Evolutionary conservation across 179 eudicot species (phyloP).

Genomic region (Camellia oleifera): DNA sequence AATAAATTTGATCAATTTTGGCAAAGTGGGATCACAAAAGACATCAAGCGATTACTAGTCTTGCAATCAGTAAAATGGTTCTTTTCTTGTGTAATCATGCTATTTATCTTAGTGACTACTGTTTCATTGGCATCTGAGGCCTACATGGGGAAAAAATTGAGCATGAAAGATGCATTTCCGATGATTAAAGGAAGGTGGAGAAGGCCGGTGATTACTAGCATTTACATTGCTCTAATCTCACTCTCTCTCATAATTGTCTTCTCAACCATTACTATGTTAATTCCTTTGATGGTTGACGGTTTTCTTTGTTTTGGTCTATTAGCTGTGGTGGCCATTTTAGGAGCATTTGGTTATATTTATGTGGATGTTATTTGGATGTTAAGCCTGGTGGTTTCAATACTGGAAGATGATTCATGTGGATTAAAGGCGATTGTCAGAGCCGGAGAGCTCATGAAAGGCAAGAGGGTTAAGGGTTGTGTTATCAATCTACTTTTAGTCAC

Average conservation of each 20-base stretch:
- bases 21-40: not conserved
- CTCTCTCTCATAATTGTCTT: not conserved
- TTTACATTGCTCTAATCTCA: not conserved
- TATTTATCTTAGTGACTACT: not conserved
- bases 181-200: not conserved
- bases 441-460: conserved; percentile 18
- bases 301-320: not conserved
- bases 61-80: not conserved
- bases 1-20: too few species aligned
- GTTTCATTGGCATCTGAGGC: conserved; percentile 8
- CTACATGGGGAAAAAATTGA: not conserved
- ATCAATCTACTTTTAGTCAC: not conserved
- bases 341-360: not conserved
- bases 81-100: not conserved
- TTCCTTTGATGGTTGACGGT: not conserved
- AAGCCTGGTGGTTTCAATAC: conserved; percentile 13
- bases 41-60: not conserved
- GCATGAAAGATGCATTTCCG: not conserved
- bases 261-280: not conserved
- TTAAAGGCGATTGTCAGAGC: conserved; percentile 20
- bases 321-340: not conserved
- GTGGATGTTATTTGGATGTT: conserved; percentile 15
- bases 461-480: conserved; percentile 13
- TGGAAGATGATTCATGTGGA: conserved; percentile 17
- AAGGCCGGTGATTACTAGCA: conserved; percentile 2